Evolutionary conservation across 208 protist species (phyloP).

Genomic region (Leishmania turanica): DNA sequence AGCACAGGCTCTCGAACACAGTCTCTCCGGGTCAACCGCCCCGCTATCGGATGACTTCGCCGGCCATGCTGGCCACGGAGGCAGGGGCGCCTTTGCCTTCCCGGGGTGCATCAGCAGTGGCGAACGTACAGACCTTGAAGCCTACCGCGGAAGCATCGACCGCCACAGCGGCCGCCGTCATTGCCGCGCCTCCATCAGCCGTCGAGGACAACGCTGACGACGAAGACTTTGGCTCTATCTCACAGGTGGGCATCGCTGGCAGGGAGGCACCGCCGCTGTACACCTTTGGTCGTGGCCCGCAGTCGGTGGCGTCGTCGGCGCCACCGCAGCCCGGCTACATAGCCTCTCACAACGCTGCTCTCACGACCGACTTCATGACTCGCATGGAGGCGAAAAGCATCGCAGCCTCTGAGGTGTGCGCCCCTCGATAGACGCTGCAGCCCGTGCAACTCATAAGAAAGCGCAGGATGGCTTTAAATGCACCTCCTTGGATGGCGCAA

Average conservation of each 20-base stretch:
- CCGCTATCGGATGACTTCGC: too few relatives aligned
- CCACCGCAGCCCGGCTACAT: conserved; percentile 14
- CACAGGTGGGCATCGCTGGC: conserved; percentile 15
- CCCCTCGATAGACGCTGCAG: neutral
- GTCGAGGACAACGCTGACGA: conserved; percentile 8
- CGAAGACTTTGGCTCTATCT: conserved; percentile 28
- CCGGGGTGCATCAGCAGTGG: neutral
- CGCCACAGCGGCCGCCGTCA: neutral
- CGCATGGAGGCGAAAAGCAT: conserved; percentile 22
- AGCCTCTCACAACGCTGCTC: neutral
- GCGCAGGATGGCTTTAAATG: neutral
- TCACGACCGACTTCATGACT: conserved; percentile 8
- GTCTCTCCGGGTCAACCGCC: neutral
- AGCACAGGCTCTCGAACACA: neutral
- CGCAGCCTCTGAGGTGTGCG: conserved; percentile 18
- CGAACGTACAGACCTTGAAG: neutral
- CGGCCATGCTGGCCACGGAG: too few relatives aligned
- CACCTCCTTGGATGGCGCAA: neutral
- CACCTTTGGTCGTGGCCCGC: conserved; percentile 18
- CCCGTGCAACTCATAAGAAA: neutral
- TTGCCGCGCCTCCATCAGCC: neutral
- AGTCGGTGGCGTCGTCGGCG: conserved; percentile 23
- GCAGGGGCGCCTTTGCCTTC: neutral
- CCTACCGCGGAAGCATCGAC: neutral
- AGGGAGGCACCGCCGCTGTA: conserved; percentile 12